Evolutionary conservation across 306 rosid genomes (phyloP).

Genomic region (Quillaja saponaria): DNA sequence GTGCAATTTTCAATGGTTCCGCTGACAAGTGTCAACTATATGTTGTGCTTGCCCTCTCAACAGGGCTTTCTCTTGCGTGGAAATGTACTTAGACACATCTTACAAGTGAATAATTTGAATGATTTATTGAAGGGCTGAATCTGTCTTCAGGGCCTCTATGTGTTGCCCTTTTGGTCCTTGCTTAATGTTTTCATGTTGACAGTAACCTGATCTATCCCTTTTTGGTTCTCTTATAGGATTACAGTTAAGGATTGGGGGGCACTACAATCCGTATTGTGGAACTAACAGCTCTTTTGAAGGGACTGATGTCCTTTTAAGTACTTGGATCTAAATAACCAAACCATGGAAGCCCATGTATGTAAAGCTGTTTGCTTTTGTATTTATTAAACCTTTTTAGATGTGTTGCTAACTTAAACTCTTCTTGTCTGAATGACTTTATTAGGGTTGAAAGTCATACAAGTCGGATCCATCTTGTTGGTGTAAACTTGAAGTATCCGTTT

Average conservation of each 20-base stretch:
- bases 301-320: conserved; percentile 14
- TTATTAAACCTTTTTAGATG: conserved; percentile 28
- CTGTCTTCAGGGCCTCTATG: conserved; percentile 7
- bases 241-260: conserved; percentile 34
- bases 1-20: neutral
- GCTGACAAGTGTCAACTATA: too few relatives aligned
- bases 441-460: conserved; percentile 9
- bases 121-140: conserved; percentile 2
- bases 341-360: conserved; percentile 27
- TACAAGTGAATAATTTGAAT: neutral
- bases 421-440: conserved; percentile 16
- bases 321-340: conserved; percentile 26
- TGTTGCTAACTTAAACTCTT: conserved; percentile 25
- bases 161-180: neutral
- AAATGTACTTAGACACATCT: too few relatives aligned
- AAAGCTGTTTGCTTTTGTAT: conserved; percentile 23
- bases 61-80: neutral
- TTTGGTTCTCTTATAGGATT: conserved; percentile 37
- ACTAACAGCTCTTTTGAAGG: conserved; percentile 36
- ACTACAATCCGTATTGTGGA: conserved; percentile 34
- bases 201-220: conserved; percentile 19
- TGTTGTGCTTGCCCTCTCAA: too few relatives aligned
- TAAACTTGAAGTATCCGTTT: neutral
- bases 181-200: neutral
- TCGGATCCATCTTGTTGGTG: conserved; percentile 6